Evolutionary conservation across 1,284 basidiomycete species (phyloP).

Genomic region (Cutaneotrichosporon sp.): DNA sequence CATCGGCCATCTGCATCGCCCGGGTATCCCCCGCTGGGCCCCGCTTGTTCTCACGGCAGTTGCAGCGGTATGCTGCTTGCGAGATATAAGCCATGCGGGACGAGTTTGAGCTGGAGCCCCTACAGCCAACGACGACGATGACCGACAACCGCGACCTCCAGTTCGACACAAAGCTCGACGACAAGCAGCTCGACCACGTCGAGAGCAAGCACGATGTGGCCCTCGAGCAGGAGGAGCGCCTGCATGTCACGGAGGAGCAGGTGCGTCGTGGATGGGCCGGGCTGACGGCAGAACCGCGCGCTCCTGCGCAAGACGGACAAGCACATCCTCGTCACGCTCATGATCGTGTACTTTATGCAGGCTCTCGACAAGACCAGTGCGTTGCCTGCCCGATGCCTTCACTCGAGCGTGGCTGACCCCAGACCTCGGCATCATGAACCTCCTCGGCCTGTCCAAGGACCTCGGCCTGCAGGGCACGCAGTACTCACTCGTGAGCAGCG

Average conservation of each 20-base stretch:
- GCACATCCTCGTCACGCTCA: constrained; percentile 37
- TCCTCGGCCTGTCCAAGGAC: constrained; percentile 38
- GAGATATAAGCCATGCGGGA: neutral
- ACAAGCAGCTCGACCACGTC: neutral
- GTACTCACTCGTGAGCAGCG: constrained; percentile 40
- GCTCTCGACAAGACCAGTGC: constrained; percentile 41
- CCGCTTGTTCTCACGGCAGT: neutral
- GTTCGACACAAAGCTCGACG: neutral
- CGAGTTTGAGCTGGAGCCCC: neutral
- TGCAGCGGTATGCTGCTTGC: neutral
- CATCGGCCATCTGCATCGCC: neutral
- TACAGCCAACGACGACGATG: neutral
- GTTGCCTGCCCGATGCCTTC: neutral
- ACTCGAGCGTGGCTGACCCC: constrained; percentile 9
- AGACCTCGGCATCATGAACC: constrained; percentile 23
- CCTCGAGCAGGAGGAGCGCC: constrained; percentile 20
- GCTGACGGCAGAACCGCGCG: constrained; percentile 25
- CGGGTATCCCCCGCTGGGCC: neutral
- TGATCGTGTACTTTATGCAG: constrained; percentile 47
- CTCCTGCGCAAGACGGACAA: constrained; percentile 38
- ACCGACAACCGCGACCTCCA: neutral
- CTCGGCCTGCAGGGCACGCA: constrained; percentile 34
- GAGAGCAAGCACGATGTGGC: constrained; percentile 26
- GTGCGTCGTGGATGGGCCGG: constrained; percentile 18
- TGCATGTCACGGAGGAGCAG: constrained; percentile 35